Evolutionary conservation across 805 yeast genomes (phyloP).

Genomic region (Allodekkera sacchari): DNA sequence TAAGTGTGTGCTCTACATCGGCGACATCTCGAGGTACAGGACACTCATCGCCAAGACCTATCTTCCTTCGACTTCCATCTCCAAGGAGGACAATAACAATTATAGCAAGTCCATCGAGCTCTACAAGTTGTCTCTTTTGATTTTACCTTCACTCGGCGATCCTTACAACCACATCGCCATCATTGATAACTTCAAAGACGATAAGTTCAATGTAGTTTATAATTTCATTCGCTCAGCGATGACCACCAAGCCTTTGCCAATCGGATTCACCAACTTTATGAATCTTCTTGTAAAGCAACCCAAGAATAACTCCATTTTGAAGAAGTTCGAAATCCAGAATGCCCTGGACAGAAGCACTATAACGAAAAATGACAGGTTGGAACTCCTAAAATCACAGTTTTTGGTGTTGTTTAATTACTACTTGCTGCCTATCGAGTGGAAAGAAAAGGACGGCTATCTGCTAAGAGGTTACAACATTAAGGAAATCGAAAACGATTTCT

Average conservation of each 20-base stretch:
- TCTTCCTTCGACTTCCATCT: constrained; percentile 22
- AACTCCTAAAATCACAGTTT: constrained; percentile 24
- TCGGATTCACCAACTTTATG: constrained; percentile 40
- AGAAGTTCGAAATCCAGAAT: constrained; percentile 20
- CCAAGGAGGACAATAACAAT: constrained; percentile 31
- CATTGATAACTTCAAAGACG: constrained; percentile 40
- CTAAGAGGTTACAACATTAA: constrained; percentile 23
- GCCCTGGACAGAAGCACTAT: constrained; percentile 17
- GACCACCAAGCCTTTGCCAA: constrained; percentile 40
- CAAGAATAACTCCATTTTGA: constrained; percentile 20
- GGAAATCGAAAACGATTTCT: constrained; percentile 26
- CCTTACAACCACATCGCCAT: constrained; percentile 56
- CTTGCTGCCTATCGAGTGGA: constrained; percentile 35
- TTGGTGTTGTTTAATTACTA: constrained; percentile 27
- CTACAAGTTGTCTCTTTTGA: constrained; percentile 44
- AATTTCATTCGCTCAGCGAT: constrained; percentile 49
- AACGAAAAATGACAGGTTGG: constrained; percentile 27
- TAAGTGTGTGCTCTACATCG: constrained; percentile 43
- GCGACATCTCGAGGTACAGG: constrained; percentile 52
- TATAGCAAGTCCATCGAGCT: constrained; percentile 36
- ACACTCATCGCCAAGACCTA: constrained; percentile 38
- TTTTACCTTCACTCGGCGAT: constrained; percentile 64
- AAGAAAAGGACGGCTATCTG: constrained; percentile 17
- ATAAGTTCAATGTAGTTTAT: constrained; percentile 38
- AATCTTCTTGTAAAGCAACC: constrained; percentile 28